Percentiles rank a stretch among this genome's conserved stretches.
These are phyloP conservation scores for Paramecium biaurelia DNA, from an alignment of 73 alveolate genomes.

Conservation along the genomic window DNA sequence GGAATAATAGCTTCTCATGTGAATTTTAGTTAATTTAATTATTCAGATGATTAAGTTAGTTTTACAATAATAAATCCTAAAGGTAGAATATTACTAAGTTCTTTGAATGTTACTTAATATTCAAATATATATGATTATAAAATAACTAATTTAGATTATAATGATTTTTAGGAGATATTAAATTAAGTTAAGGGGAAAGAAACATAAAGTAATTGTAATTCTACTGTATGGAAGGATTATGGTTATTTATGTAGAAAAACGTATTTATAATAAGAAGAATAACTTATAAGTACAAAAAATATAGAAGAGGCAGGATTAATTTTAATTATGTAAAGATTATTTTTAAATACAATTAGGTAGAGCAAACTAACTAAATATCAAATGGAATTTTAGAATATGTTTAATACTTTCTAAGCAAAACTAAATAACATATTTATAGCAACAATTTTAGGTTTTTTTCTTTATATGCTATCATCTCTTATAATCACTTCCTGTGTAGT, in stretches of 20 bases:
- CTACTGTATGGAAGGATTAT: neutral
- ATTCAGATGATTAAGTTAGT: neutral
- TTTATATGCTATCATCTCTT: neutral
- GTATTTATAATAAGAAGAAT: neutral
- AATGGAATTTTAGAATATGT: neutral
- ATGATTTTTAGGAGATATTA: neutral
- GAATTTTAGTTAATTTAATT: neutral
- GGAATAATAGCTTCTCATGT: slow-evolving; percentile 7
- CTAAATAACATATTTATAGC: neutral
- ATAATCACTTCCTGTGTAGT: neutral
- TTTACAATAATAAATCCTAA: neutral
- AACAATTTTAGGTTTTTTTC: neutral
- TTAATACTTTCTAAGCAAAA: neutral
- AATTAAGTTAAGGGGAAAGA: neutral
- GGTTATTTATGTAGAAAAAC: slow-evolving; percentile 7
- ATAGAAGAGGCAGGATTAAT: neutral
- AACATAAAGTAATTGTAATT: neutral
- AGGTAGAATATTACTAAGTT: neutral
- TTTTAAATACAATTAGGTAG: neutral
- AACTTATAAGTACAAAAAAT: neutral
- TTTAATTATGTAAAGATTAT: neutral
- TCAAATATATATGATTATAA: neutral
- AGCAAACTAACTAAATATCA: neutral
- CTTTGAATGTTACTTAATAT: neutral
- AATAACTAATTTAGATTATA: neutral